Conservation (phyloP, 805 yeast species). For the Cyberlindnera galapagoensis region DNA sequence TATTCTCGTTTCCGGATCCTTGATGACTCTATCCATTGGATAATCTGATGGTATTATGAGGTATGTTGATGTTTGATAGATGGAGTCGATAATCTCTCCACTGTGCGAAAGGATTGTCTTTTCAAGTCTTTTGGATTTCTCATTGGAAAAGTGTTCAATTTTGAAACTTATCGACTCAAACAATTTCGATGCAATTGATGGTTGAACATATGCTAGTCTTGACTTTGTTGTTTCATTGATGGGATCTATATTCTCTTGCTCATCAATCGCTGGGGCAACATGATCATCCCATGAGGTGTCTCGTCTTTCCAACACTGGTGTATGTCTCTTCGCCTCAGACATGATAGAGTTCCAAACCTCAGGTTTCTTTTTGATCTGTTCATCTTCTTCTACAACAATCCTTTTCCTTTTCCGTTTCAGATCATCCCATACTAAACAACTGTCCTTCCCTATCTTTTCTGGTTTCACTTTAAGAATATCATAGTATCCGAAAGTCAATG, state of each 20-base stretch:
- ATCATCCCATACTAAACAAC: conserved; percentile 25
- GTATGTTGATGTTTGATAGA: conserved; percentile 5
- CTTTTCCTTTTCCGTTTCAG: conserved; percentile 16
- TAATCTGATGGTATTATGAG: conserved; percentile 19
- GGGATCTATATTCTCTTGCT: neutral
- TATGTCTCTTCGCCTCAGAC: conserved; percentile 11
- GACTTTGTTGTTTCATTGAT: neutral
- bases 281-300: conserved; percentile 20
- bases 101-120: conserved; percentile 40
- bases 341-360: conserved; percentile 38
- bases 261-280: neutral
- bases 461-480: conserved; percentile 19
- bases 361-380: conserved; percentile 20
- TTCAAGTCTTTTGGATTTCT: conserved; percentile 32
- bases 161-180: conserved; percentile 39
- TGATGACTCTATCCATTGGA: conserved; percentile 10
- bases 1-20: conserved; percentile 22
- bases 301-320: conserved; percentile 1
- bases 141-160: conserved; percentile 34
- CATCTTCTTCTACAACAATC: conserved; percentile 10
- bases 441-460: conserved; percentile 23
- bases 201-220: neutral
- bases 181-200: conserved; percentile 19
- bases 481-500: conserved; percentile 27
- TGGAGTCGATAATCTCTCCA: conserved; percentile 27